Conservation (phyloP, 495 filamentous ascomycete species). For the Antarctomyces pellizariae region DNA sequence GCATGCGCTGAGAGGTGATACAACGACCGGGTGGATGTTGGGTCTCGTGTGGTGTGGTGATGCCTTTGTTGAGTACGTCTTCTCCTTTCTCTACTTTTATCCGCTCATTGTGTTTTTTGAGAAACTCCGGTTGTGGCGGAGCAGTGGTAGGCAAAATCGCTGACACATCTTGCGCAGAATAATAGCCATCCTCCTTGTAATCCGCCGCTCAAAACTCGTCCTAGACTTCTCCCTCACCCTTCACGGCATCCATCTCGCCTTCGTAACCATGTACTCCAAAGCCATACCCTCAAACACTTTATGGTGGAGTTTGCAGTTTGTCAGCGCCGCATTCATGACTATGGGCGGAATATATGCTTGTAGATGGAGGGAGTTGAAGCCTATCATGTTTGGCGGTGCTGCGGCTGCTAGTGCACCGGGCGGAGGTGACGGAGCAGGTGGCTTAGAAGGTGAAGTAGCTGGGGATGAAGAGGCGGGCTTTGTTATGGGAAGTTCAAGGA, state of each 20-base stretch:
- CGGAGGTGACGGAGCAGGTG: slow-evolving; percentile 12
- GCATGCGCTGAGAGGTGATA: slow-evolving; percentile 68
- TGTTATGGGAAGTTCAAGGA: slow-evolving; percentile 23
- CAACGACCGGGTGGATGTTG: slow-evolving; percentile 75
- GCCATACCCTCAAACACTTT: slow-evolving; percentile 47
- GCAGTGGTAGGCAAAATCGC: slow-evolving; percentile 3
- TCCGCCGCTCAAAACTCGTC: slow-evolving; percentile 73
- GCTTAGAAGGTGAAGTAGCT: slow-evolving; percentile 5
- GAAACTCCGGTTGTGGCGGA: slow-evolving; percentile 2
- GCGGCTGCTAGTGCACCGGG: slow-evolving; percentile 12
- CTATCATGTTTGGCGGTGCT: slow-evolving; percentile 64
- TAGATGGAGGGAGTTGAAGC: slow-evolving; percentile 66
- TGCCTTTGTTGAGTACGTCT: slow-evolving; percentile 46
- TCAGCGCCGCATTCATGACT: slow-evolving; percentile 44
- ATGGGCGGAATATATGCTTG: slow-evolving; percentile 71
- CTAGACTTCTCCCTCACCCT: slow-evolving; percentile 84
- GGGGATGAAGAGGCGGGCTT: slow-evolving; percentile 27
- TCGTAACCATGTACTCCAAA: slow-evolving; percentile 51
- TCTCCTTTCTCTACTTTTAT: slow-evolving; percentile 3
- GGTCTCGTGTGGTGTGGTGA: slow-evolving; percentile 72
- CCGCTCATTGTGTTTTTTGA: slow-evolving; percentile 1
- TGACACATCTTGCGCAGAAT: slow-evolving; percentile 24
- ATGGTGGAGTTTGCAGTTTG: slow-evolving; percentile 70
- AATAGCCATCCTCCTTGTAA: slow-evolving; percentile 52
- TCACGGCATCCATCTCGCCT: slow-evolving; percentile 64